phyloP scores from a whole-genome alignment of 2,329 filamentous ascomycete genomes.

The Fonsecaea pugnacius region DNA sequence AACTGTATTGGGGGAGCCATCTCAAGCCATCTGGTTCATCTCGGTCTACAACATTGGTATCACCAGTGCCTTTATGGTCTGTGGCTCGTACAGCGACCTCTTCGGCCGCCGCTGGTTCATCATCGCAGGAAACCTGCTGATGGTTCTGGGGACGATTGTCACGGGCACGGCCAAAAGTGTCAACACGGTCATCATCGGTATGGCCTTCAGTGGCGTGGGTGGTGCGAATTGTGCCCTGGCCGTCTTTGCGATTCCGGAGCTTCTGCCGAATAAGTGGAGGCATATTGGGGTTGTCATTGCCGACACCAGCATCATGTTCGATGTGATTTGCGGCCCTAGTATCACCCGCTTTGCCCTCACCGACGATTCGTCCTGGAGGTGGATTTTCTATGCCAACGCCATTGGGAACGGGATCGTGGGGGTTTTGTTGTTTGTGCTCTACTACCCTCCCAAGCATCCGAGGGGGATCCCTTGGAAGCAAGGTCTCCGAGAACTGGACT shows the following conservation, averaged over 20 bases:
- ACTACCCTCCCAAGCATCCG: slow-evolving; percentile 49
- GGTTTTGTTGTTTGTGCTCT: slow-evolving; percentile 40
- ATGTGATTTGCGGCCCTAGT: too few species aligned
- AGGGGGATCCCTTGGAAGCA: slow-evolving; percentile 44
- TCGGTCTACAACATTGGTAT: slow-evolving; percentile 2
- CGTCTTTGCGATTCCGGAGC: slow-evolving; percentile 45
- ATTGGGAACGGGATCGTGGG: slow-evolving; percentile 46
- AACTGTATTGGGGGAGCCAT: slow-evolving; percentile 15
- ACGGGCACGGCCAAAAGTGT: slow-evolving; percentile 5
- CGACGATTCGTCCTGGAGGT: slow-evolving; percentile 49
- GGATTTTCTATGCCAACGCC: slow-evolving; percentile 53
- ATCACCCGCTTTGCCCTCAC: too few species aligned
- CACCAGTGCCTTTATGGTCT: slow-evolving; percentile 20
- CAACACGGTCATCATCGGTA: slow-evolving; percentile 10
- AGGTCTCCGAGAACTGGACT: slow-evolving; percentile 47
- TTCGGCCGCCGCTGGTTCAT: slow-evolving; percentile 55
- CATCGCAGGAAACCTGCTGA: slow-evolving; percentile 49
- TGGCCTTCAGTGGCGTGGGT: slow-evolving; percentile 14
- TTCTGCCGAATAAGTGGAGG: slow-evolving; percentile 56
- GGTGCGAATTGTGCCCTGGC: slow-evolving; percentile 45
- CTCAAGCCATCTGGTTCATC: slow-evolving; percentile 11
- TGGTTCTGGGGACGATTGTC: slow-evolving; percentile 24
- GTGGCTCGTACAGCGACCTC: slow-evolving; percentile 49
- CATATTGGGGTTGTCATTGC: slow-evolving; percentile 50
- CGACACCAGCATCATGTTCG: slow-evolving; percentile 49